phyloP scores from a whole-genome alignment of 2,329 filamentous ascomycete genomes.

The Hymenoscyphus occultus region DNA sequence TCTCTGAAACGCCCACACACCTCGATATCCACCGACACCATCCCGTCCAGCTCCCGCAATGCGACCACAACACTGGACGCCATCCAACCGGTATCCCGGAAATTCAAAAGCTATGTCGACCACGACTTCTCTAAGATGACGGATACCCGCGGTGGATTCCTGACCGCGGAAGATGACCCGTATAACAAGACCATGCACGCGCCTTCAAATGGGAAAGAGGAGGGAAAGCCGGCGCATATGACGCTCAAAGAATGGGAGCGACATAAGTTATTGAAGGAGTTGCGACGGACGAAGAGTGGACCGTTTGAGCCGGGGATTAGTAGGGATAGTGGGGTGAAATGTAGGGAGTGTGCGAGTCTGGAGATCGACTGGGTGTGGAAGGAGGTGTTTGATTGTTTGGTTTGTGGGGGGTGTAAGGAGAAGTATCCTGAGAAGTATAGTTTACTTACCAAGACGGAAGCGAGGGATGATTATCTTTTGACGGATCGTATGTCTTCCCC shows the following conservation, averaged over 20 bases:
- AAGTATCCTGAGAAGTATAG: slow-evolving; percentile 89
- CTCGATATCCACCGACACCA: slow-evolving; percentile 53
- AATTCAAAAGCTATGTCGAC: slow-evolving; percentile 92
- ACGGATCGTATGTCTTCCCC: slow-evolving; percentile 69
- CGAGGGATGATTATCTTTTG: slow-evolving; percentile 88
- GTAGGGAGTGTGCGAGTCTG: slow-evolving; percentile 74
- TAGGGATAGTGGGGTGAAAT: slow-evolving; percentile 63
- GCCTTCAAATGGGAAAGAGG: slow-evolving; percentile 47
- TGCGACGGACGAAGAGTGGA: slow-evolving; percentile 72
- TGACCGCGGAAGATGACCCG: slow-evolving; percentile 88
- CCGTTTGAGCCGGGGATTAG: slow-evolving; percentile 89
- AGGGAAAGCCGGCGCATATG: slow-evolving; percentile 75
- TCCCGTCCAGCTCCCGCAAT: slow-evolving; percentile 65
- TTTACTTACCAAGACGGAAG: slow-evolving; percentile 94
- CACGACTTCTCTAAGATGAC: slow-evolving; percentile 98
- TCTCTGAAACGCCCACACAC: slow-evolving; percentile 69
- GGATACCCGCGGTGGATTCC: slow-evolving; percentile 93
- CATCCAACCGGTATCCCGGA: slow-evolving; percentile 64
- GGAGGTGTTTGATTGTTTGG: slow-evolving; percentile 70
- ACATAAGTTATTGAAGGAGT: slow-evolving; percentile 67
- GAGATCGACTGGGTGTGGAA: slow-evolving; percentile 98
- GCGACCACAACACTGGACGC: slow-evolving; percentile 44
- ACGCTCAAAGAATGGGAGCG: slow-evolving; percentile 88
- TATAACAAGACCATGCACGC: slow-evolving; percentile 73
- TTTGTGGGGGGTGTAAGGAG: slow-evolving; percentile 87